Conservation (phyloP, 441 rosid species). For the Populus hybrid region DNA sequence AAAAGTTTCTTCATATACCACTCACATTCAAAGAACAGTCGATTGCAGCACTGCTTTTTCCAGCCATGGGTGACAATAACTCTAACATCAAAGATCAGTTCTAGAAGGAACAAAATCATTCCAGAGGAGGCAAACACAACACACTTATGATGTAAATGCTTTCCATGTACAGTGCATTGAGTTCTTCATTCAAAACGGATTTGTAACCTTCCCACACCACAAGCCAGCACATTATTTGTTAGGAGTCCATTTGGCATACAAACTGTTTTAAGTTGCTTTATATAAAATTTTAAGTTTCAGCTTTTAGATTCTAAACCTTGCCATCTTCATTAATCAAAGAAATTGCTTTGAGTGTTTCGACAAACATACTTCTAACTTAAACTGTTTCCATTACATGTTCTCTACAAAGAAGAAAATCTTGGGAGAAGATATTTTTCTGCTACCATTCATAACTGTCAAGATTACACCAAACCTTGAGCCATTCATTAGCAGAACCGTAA, state of each 20-base stretch:
- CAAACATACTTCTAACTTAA: not conserved
- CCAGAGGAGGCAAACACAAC: not conserved
- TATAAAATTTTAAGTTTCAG: not conserved
- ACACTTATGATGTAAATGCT: not conserved
- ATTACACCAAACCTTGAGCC: not conserved
- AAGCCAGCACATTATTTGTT: not conserved
- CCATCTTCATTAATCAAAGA: not conserved
- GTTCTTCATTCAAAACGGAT: not conserved
- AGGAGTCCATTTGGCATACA: not conserved
- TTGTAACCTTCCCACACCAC: not conserved
- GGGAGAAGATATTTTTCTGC: not conserved
- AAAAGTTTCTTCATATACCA: not conserved
- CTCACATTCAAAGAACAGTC: not conserved
- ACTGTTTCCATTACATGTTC: not conserved
- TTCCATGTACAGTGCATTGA: not conserved
- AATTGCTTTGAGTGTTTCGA: not conserved
- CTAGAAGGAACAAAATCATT: not conserved
- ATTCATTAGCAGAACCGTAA: not conserved
- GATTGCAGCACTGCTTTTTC: not conserved
- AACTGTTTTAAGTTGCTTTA: not conserved
- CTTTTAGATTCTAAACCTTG: not conserved
- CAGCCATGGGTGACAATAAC: not conserved
- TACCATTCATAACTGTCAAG: not conserved
- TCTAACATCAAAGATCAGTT: not conserved
- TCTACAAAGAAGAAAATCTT: not conserved